Conservation (phyloP, 2,329 filamentous ascomycete species). For the Monosporascus sp. region DNA sequence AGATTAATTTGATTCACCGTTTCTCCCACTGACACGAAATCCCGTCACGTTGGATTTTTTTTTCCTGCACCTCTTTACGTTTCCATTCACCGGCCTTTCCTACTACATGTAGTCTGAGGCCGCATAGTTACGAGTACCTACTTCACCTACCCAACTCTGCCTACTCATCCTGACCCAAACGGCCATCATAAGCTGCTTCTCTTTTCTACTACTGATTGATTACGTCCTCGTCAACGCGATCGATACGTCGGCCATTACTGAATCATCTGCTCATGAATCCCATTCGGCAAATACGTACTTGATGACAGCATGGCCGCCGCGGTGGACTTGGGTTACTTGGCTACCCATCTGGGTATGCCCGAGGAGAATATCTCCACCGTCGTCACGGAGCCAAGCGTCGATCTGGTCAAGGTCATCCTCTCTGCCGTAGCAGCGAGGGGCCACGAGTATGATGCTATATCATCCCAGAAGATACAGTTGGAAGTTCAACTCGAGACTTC, state of each 20-base stretch:
- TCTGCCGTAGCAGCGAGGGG: constrained; percentile 71
- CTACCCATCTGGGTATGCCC: constrained; percentile 64
- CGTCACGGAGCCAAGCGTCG: constrained; percentile 65
- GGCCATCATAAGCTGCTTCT: too few species aligned
- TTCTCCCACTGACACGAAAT: constrained; percentile 5
- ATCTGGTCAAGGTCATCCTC: constrained; percentile 72
- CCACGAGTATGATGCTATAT: constrained; percentile 74
- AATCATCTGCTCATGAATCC: constrained; percentile 18
- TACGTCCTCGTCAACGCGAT: neutral
- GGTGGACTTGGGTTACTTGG: constrained; percentile 68
- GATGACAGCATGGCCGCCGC: constrained; percentile 52
- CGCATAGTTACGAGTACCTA: neutral
- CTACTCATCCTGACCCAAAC: too few species aligned
- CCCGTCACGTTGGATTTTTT: constrained; percentile 6
- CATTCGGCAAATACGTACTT: constrained; percentile 11
- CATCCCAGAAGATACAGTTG: constrained; percentile 79
- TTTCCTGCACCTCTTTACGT: neutral
- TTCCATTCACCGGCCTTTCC: neutral
- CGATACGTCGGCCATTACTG: neutral
- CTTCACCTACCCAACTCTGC: too few species aligned
- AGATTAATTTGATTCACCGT: constrained; percentile 4
- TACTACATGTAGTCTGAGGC: too few species aligned
- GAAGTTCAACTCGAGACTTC: constrained; percentile 93
- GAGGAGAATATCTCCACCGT: constrained; percentile 56
- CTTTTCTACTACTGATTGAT: neutral